These are phyloP conservation scores for Wilcoxina mikolae DNA, from an alignment of 495 filamentous ascomycete genomes.

Conservation along the genomic window DNA sequence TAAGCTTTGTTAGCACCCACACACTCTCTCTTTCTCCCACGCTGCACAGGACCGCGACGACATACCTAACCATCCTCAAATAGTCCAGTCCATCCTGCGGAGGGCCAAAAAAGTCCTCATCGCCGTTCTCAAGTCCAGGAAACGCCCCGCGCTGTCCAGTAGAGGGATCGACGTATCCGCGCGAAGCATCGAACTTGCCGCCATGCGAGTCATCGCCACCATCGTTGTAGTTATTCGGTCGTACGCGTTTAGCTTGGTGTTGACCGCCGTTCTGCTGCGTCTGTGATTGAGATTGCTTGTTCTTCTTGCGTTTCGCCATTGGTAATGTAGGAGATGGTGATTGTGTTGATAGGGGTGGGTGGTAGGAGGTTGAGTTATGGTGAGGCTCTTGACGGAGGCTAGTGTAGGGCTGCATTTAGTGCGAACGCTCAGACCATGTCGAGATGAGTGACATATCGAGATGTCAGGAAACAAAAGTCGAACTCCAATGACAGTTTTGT, in stretches of 20 bases:
- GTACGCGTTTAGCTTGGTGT: slow-evolving; percentile 5
- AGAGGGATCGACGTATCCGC: slow-evolving; percentile 43
- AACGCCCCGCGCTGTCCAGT: slow-evolving; percentile 68
- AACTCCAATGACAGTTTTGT: no score
- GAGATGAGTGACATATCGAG: no score
- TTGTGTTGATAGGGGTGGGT: background rate
- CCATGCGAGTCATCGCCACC: no score
- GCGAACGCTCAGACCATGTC: no score
- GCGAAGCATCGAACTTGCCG: slow-evolving; percentile 7
- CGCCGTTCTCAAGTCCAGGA: slow-evolving; percentile 51
- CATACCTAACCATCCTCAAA: slow-evolving; percentile 68
- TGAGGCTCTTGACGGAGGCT: no score
- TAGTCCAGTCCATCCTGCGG: slow-evolving; percentile 55
- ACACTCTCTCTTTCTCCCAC: slow-evolving; percentile 12
- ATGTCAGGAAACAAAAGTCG: no score
- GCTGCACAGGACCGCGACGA: slow-evolving; percentile 10
- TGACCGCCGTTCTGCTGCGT: background rate
- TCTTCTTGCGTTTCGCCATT: slow-evolving; percentile 8
- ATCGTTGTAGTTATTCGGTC: slow-evolving; percentile 3
- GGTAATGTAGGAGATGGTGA: background rate
- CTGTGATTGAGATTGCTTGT: slow-evolving; percentile 1
- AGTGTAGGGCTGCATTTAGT: no score
- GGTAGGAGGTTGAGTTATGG: background rate
- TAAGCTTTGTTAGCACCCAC: slow-evolving; percentile 7
- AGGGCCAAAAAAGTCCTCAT: slow-evolving; percentile 43